These are phyloP conservation scores for Pseudozyma tsukubaensis DNA, from an alignment of 1,284 basidiomycete genomes.

Conservation along the genomic window DNA sequence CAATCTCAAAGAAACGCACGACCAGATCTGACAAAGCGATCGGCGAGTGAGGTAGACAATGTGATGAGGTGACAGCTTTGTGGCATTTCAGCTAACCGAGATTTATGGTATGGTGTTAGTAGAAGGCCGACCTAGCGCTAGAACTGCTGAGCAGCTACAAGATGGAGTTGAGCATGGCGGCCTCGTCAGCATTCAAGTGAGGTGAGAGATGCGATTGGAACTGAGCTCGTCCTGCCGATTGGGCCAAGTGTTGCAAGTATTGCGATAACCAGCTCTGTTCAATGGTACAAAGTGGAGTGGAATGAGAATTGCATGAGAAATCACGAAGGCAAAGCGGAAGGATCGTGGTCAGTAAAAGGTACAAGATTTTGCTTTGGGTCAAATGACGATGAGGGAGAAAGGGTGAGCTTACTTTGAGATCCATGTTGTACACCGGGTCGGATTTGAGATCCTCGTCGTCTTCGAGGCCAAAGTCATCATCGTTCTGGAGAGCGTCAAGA, in stretches of 20 bases:
- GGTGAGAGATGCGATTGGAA: slow-evolving; percentile 32
- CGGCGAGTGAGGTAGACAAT: no score
- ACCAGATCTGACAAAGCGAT: neutral
- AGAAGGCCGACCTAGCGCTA: neutral
- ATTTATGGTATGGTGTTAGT: neutral
- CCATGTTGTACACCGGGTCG: slow-evolving; percentile 87
- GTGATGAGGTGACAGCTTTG: no score
- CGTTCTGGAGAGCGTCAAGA: slow-evolving; percentile 72
- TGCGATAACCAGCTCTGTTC: slow-evolving; percentile 36
- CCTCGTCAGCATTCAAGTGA: slow-evolving; percentile 33
- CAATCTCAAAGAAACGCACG: neutral
- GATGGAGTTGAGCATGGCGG: slow-evolving; percentile 35
- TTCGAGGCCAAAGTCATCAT: slow-evolving; percentile 73
- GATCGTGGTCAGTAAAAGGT: no score
- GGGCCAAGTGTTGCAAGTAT: slow-evolving; percentile 30
- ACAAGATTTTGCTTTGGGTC: no score
- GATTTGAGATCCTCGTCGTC: slow-evolving; percentile 80
- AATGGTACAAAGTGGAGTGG: neutral
- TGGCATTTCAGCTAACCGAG: neutral
- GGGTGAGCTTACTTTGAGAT: slow-evolving; percentile 77
- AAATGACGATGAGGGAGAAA: no score
- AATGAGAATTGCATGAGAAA: no score
- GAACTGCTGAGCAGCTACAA: neutral
- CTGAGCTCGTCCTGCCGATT: slow-evolving; percentile 17
- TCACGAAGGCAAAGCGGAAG: no score